Conservation (phyloP, 73 alveolate genomes). For the Stentor coeruleus region DNA sequence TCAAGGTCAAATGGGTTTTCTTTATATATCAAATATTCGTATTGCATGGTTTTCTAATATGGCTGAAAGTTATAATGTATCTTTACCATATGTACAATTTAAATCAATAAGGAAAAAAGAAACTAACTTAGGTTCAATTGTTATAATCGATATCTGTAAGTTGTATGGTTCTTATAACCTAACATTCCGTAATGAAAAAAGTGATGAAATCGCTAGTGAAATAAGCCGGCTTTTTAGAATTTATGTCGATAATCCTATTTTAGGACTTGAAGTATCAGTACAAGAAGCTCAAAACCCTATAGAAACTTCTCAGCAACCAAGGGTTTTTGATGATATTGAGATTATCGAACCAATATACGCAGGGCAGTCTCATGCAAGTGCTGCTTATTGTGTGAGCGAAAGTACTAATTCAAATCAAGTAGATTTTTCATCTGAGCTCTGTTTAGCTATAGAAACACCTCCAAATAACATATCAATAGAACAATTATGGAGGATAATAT, state of each 20-base stretch:
- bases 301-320: slow-evolving; percentile 49
- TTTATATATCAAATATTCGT: slow-evolving; percentile 67
- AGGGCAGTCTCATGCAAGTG: slow-evolving; percentile 45
- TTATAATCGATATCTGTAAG: slow-evolving; percentile 61
- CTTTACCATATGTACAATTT: slow-evolving; percentile 80
- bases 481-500: slow-evolving; percentile 72
- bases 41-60: slow-evolving; percentile 77
- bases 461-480: slow-evolving; percentile 72
- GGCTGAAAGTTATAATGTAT: slow-evolving; percentile 66
- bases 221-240: slow-evolving; percentile 42
- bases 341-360: slow-evolving; percentile 55
- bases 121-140: slow-evolving; percentile 53
- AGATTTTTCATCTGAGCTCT: slow-evolving; percentile 62
- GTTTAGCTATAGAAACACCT: slow-evolving; percentile 75
- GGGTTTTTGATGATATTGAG: slow-evolving; percentile 56
- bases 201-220: slow-evolving; percentile 61
- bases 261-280: slow-evolving; percentile 63
- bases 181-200: slow-evolving; percentile 50
- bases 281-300: slow-evolving; percentile 42
- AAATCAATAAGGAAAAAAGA: slow-evolving; percentile 61
- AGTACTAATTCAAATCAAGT: slow-evolving; percentile 48
- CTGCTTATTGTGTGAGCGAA: slow-evolving; percentile 54
- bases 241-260: slow-evolving; percentile 55
- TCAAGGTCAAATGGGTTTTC: slow-evolving; percentile 65
- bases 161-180: slow-evolving; percentile 63